A percentile compares a stretch with the other conserved stretches of the same genome.
Evolutionary conservation across 768 basidiomycete genomes (phyloP).

Genomic region (Amanita pallidorosea): DNA sequence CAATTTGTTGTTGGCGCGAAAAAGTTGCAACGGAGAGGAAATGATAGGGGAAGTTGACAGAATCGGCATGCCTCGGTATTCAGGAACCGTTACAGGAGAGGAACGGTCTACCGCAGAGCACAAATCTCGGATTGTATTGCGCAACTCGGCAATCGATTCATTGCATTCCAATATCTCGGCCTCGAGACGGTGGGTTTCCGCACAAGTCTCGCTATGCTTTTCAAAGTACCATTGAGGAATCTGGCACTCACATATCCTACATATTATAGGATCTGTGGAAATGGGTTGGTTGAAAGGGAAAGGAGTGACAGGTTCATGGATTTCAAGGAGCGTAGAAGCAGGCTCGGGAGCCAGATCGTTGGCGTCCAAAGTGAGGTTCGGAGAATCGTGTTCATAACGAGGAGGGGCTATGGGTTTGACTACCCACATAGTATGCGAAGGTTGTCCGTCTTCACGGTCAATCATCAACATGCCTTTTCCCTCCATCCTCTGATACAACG

Average conservation of each 20-base stretch:
- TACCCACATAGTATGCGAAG: conserved; percentile 98
- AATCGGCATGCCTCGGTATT: conserved; percentile 85
- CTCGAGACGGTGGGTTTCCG: conserved; percentile 90
- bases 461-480: conserved; percentile 99
- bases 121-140: conserved; percentile 77
- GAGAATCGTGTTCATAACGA: conserved; percentile 56
- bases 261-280: conserved; percentile 75
- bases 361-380: conserved; percentile 46
- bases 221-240: conserved; percentile 99
- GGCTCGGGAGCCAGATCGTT: conserved; percentile 33
- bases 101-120: conserved; percentile 59
- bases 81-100: conserved; percentile 56
- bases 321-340: conserved; percentile 25
- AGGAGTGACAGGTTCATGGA: conserved; percentile 44
- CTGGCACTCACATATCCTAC: conserved; percentile 94
- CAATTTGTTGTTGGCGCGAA: conserved; percentile 61
- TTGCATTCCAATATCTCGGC: conserved; percentile 92
- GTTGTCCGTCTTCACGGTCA: conserved; percentile 77
- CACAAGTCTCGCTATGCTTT: conserved; percentile 99
- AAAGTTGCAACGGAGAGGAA: conserved; percentile 67
- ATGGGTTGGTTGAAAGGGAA: conserved; percentile 75
- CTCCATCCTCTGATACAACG: conserved; percentile 80
- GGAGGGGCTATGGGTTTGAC: conserved; percentile 73
- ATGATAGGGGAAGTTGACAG: conserved; percentile 64
- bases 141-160: conserved; percentile 82